phyloP scores from a whole-genome alignment of 2,329 filamentous ascomycete species.

The Cytospora schulzeri region DNA sequence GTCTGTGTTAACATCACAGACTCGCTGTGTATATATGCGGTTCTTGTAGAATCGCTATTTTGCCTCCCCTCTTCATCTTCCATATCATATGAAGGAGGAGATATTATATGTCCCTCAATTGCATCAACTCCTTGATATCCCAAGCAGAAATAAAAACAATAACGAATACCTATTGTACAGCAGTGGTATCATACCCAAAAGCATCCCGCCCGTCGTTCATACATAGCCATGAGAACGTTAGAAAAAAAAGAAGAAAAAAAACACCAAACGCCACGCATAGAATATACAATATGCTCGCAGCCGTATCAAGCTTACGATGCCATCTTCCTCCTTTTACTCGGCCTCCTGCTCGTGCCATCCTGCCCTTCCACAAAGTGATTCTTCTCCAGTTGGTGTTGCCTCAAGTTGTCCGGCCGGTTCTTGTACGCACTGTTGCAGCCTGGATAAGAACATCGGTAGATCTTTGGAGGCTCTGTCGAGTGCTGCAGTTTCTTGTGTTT shows the following conservation, averaged over 20 bases:
- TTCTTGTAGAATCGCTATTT: no score
- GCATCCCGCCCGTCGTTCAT: not conserved
- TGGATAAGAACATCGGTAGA: slow-evolving; percentile 56
- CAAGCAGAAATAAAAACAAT: slow-evolving; percentile 27
- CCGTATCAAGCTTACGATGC: not conserved
- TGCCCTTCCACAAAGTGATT: slow-evolving; percentile 54
- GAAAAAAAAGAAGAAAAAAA: not conserved
- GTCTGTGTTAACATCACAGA: not conserved
- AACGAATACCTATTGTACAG: slow-evolving; percentile 31
- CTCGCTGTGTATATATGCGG: not conserved
- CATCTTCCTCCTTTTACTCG: slow-evolving; percentile 52
- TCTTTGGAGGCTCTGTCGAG: slow-evolving; percentile 49
- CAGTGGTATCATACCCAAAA: slow-evolving; percentile 20
- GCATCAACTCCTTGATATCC: not conserved
- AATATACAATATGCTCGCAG: no score
- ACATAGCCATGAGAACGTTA: not conserved
- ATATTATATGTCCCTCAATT: not conserved
- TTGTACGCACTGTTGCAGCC: slow-evolving; percentile 58
- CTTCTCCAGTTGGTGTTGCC: slow-evolving; percentile 60
- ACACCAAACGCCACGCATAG: not conserved
- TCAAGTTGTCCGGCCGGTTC: slow-evolving; percentile 58
- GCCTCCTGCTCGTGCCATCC: slow-evolving; percentile 39
- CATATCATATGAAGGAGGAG: not conserved
- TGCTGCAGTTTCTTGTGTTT: slow-evolving; percentile 61
- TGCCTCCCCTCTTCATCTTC: not conserved